Conservation (phyloP, 2,329 filamentous ascomycete species). For the Aspergillus arachidicola region DNA sequence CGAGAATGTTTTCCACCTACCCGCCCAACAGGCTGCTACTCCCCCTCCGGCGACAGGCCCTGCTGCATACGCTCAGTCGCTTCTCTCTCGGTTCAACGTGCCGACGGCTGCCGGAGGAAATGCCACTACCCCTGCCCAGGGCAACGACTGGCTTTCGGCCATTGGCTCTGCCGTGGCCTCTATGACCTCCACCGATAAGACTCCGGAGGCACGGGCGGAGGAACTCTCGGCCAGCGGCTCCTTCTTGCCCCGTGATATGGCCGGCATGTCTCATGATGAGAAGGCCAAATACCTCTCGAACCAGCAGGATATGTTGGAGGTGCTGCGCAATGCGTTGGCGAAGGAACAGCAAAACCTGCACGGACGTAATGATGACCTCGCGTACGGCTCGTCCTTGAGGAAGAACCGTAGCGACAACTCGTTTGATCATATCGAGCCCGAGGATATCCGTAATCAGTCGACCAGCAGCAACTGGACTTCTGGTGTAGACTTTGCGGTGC, state of each 20-base stretch:
- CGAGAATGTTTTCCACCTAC: slow-evolving; percentile 77
- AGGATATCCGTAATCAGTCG: slow-evolving; percentile 53
- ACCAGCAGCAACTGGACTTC: slow-evolving; percentile 32
- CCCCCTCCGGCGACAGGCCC: slow-evolving; percentile 45
- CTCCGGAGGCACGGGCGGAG: slow-evolving; percentile 44
- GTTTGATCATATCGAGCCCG: slow-evolving; percentile 84
- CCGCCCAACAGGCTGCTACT: slow-evolving; percentile 58
- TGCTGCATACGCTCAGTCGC: slow-evolving; percentile 71
- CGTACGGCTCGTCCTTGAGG: slow-evolving; percentile 55
- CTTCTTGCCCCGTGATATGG: slow-evolving; percentile 71
- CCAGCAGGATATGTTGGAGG: slow-evolving; percentile 75
- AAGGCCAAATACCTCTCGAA: slow-evolving; percentile 73
- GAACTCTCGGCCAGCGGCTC: slow-evolving; percentile 61
- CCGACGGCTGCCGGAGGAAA: slow-evolving; percentile 60
- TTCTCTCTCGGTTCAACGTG: slow-evolving; percentile 85
- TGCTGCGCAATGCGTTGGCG: slow-evolving; percentile 76
- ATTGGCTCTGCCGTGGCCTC: slow-evolving; percentile 74
- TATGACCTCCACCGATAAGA: slow-evolving; percentile 50
- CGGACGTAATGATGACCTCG: slow-evolving; percentile 39
- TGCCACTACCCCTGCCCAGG: slow-evolving; percentile 49
- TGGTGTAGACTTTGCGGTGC: slow-evolving; percentile 33
- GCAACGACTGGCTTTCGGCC: slow-evolving; percentile 74
- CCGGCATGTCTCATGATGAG: slow-evolving; percentile 62
- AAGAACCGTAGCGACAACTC: slow-evolving; percentile 86
- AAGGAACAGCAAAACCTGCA: slow-evolving; percentile 70